A percentile compares a stretch with the other conserved stretches of the same genome.
Conservation (phyloP, 179 eudicot species). For the Heliamphora ciliata region DNA sequence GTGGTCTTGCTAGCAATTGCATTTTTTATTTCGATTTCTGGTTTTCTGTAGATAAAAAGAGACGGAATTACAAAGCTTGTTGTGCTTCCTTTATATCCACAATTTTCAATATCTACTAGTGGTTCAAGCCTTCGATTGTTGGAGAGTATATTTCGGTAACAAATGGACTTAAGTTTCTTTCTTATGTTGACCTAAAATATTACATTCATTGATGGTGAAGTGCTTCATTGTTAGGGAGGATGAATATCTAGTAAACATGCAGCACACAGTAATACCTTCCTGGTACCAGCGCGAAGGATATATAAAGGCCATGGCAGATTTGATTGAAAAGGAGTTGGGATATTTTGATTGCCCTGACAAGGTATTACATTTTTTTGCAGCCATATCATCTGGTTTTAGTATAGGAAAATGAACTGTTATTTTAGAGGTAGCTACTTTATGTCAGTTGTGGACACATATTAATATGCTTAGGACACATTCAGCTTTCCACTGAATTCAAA, state of each 20-base stretch:
- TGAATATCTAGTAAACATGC: conserved; percentile 93
- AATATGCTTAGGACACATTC: not conserved
- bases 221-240: conserved; percentile 59
- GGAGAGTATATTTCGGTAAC: conserved; percentile 87
- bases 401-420: not conserved
- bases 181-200: not conserved
- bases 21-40: not conserved
- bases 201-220: conserved; percentile 10
- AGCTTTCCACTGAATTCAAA: not conserved
- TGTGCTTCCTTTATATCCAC: conserved; percentile 98
- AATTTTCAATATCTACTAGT: conserved; percentile 95
- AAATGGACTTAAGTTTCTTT: conserved; percentile 13
- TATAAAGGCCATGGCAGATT: conserved; percentile 80
- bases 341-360: conserved; percentile 62
- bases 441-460: not conserved
- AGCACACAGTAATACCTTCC: conserved; percentile 96
- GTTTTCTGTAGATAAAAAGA: conserved; percentile 54
- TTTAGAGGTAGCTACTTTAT: not conserved
- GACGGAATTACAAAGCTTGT: conserved; percentile 89
- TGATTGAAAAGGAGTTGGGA: conserved; percentile 66
- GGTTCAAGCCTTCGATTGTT: conserved; percentile 95
- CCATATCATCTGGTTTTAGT: not conserved
- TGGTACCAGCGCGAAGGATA: conserved; percentile 99
- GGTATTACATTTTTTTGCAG: conserved; percentile 34
- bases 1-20: not conserved